Evolutionary conservation across 2,329 filamentous ascomycete species (phyloP).

Genomic region (Talaromyces piceae): DNA sequence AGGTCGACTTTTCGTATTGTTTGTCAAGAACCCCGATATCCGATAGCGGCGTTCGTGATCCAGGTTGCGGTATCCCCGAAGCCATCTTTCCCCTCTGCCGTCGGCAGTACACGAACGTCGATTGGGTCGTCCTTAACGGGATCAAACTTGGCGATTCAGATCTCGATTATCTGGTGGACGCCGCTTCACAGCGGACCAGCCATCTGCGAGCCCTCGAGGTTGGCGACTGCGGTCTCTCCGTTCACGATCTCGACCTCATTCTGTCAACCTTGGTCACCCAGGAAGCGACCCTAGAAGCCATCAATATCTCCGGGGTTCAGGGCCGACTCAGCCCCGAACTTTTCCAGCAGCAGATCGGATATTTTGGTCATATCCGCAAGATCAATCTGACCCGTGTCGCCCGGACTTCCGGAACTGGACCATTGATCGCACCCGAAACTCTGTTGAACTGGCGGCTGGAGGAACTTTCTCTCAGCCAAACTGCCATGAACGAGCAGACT

Average conservation of each 20-base stretch:
- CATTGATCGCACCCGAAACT: slow-evolving; percentile 59
- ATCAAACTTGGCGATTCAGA: slow-evolving; percentile 65
- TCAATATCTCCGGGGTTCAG: slow-evolving; percentile 61
- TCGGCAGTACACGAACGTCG: slow-evolving; percentile 59
- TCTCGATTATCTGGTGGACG: slow-evolving; percentile 58
- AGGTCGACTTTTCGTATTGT: slow-evolving; percentile 59
- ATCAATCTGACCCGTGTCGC: slow-evolving; percentile 60
- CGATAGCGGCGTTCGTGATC: slow-evolving; percentile 45
- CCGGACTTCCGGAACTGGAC: slow-evolving; percentile 54
- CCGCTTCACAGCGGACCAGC: slow-evolving; percentile 57
- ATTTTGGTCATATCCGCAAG: slow-evolving; percentile 59
- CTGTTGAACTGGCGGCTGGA: slow-evolving; percentile 61
- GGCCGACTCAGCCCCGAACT: slow-evolving; percentile 56
- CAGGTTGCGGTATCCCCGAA: slow-evolving; percentile 62
- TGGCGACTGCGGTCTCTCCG: slow-evolving; percentile 51
- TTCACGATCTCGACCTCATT: slow-evolving; percentile 48
- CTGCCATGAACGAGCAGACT: slow-evolving; percentile 54
- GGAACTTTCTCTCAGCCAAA: slow-evolving; percentile 58
- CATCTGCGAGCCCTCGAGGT: slow-evolving; percentile 62
- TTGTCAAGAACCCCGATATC: slow-evolving; percentile 50
- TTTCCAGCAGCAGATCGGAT: slow-evolving; percentile 60
- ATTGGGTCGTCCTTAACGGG: slow-evolving; percentile 63
- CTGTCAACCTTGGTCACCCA: slow-evolving; percentile 58
- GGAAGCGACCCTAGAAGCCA: slow-evolving; percentile 58
- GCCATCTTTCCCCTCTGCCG: slow-evolving; percentile 62